These are phyloP conservation scores for Nakazawaea peltata DNA, from an alignment of 805 yeast genomes.

Conservation along the genomic window DNA sequence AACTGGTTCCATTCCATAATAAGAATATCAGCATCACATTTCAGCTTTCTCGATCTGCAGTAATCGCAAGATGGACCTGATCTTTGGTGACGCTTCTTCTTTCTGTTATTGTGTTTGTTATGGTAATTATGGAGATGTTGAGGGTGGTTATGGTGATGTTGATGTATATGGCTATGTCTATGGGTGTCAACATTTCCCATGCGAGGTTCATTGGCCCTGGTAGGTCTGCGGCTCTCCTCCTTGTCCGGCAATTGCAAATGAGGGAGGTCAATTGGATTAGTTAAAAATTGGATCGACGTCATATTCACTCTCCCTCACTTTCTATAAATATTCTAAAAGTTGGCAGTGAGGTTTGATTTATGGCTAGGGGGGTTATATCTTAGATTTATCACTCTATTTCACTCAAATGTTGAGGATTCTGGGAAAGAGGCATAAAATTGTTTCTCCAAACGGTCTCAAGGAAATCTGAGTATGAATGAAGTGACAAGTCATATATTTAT, in stretches of 20 bases:
- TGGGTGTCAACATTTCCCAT: no score
- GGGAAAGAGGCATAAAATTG: no score
- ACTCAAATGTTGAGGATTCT: no score
- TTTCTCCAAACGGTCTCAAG: no score
- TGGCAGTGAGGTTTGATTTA: no score
- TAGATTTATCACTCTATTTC: no score
- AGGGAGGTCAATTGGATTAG: conserved; percentile 5
- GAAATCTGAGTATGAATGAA: no score
- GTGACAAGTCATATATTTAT: no score
- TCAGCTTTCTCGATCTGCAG: conserved; percentile 62
- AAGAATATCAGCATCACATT: conserved; percentile 60
- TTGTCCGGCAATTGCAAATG: conserved; percentile 3
- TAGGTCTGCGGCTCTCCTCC: no score
- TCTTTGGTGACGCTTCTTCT: conserved; percentile 41
- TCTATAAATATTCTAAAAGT: no score
- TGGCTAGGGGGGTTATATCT: no score
- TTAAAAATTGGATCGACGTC: conserved; percentile 4
- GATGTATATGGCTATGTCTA: background rate
- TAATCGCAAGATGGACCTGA: conserved; percentile 71
- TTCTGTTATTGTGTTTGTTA: background rate
- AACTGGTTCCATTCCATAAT: conserved; percentile 21
- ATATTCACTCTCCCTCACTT: background rate
- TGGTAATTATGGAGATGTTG: background rate
- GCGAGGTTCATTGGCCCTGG: background rate
- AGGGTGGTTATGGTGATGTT: background rate